A percentile compares a stretch with the other conserved stretches of the same genome.
These are phyloP conservation scores for Mucor mucedo DNA, from an alignment of 371 early-diverging fungal species.

Conservation along the genomic window DNA sequence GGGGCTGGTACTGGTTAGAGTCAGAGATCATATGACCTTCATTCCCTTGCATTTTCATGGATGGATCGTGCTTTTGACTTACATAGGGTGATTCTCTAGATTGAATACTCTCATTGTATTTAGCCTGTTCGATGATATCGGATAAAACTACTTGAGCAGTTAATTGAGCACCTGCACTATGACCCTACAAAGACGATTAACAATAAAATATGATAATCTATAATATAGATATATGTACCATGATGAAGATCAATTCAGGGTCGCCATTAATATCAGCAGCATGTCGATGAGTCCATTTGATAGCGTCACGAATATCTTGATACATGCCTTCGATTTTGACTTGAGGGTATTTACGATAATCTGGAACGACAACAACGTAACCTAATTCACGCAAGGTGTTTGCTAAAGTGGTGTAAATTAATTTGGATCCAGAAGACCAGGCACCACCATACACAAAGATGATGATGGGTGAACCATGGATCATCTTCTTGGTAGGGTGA, in stretches of 20 bases:
- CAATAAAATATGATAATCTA: not conserved
- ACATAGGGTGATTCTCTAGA: slow-evolving; percentile 5
- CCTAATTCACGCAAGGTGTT: slow-evolving; percentile 67
- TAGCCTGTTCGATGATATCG: slow-evolving; percentile 42
- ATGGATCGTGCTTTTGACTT: slow-evolving; percentile 30
- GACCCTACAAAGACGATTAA: slow-evolving; percentile 41
- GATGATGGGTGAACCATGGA: slow-evolving; percentile 57
- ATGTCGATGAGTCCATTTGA: slow-evolving; percentile 66
- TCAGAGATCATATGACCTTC: slow-evolving; percentile 2
- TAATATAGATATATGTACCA: slow-evolving; percentile 44
- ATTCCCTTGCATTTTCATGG: not conserved
- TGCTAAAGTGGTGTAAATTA: slow-evolving; percentile 68
- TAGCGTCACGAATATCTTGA: slow-evolving; percentile 63
- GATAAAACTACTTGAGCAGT: slow-evolving; percentile 43
- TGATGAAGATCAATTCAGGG: slow-evolving; percentile 56
- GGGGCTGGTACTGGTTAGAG: slow-evolving; percentile 1
- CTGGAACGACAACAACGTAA: slow-evolving; percentile 76
- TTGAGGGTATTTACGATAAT: slow-evolving; percentile 72
- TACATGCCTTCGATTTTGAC: slow-evolving; percentile 65
- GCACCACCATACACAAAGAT: slow-evolving; percentile 79
- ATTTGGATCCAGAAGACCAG: slow-evolving; percentile 70
- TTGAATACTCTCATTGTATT: slow-evolving; percentile 27
- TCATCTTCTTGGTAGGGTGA: slow-evolving; percentile 25
- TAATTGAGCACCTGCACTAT: slow-evolving; percentile 62
- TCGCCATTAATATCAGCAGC: slow-evolving; percentile 57